These are phyloP conservation scores for Lotmaria passim DNA, from an alignment of 208 protist species.

Conservation along the genomic window DNA sequence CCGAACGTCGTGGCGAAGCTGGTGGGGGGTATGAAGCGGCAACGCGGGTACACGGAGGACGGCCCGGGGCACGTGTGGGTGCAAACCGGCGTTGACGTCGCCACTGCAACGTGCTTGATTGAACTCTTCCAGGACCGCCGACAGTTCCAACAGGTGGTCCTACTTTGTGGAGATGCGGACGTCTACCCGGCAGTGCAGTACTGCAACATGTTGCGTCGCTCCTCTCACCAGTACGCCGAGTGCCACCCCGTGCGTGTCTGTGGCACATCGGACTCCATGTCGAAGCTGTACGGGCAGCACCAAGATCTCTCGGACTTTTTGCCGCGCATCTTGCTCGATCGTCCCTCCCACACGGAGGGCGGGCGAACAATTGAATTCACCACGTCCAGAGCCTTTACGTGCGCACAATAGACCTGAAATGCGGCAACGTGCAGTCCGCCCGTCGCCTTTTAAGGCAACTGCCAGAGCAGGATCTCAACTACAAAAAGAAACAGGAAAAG, in stretches of 20 bases:
- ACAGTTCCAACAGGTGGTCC: constrained; percentile 81
- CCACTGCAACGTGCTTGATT: constrained; percentile 77
- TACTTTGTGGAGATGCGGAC: constrained; percentile 85
- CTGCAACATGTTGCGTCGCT: constrained; percentile 74
- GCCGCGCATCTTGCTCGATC: constrained; percentile 78
- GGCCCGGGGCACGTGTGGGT: constrained; percentile 84
- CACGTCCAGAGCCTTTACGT: constrained; percentile 45
- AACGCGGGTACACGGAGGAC: constrained; percentile 75
- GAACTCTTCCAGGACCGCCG: constrained; percentile 68
- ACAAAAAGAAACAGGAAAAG: too few species aligned
- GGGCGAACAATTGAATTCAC: constrained; percentile 61
- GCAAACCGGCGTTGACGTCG: constrained; percentile 86
- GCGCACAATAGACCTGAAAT: background rate
- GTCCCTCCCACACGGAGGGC: constrained; percentile 62
- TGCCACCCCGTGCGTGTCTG: constrained; percentile 78
- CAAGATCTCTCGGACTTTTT: constrained; percentile 88
- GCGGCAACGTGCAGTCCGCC: background rate
- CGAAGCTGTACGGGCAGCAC: constrained; percentile 77
- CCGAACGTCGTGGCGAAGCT: constrained; percentile 82
- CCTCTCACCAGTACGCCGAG: constrained; percentile 31
- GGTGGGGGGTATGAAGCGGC: constrained; percentile 81
- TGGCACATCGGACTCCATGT: constrained; percentile 72
- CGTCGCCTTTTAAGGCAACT: background rate
- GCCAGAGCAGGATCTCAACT: too few species aligned
- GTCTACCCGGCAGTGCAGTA: constrained; percentile 80